Conservation (phyloP, 768 basidiomycete genomes). For the Suillus americanus region DNA sequence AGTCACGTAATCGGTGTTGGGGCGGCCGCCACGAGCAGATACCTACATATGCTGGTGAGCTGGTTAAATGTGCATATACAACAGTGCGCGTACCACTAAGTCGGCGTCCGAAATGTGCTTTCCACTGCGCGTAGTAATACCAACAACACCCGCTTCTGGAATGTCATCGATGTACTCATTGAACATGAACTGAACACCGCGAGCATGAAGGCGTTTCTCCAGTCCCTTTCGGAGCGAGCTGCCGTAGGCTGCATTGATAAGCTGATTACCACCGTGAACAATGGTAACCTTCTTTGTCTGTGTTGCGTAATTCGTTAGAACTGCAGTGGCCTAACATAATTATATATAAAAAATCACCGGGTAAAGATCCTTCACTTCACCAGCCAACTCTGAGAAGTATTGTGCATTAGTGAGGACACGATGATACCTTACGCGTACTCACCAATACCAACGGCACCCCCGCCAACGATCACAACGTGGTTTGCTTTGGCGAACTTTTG, state of each 20-base stretch:
- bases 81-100: conserved; percentile 47
- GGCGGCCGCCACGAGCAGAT: conserved; percentile 36
- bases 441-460: conserved; percentile 58
- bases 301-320: conserved; percentile 12
- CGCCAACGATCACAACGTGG: conserved; percentile 52
- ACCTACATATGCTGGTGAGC: conserved; percentile 17
- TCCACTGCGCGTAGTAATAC: conserved; percentile 52
- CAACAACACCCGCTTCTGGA: conserved; percentile 35
- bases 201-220: conserved; percentile 38
- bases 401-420: neutral
- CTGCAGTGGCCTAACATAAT: neutral
- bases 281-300: conserved; percentile 52
- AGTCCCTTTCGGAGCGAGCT: conserved; percentile 49
- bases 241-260: conserved; percentile 59
- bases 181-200: conserved; percentile 51
- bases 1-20: conserved; percentile 52
- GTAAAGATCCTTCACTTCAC: conserved; percentile 43
- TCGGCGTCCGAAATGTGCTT: conserved; percentile 48
- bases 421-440: conserved; percentile 9
- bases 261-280: conserved; percentile 52
- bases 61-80: neutral
- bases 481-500: conserved; percentile 33
- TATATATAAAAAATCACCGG: conserved; percentile 30
- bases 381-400: conserved; percentile 38
- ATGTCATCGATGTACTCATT: conserved; percentile 51